Base-by-base conservation (phyloP, 2,329 filamentous ascomycete species). In the Fusarium foetens region DNA sequence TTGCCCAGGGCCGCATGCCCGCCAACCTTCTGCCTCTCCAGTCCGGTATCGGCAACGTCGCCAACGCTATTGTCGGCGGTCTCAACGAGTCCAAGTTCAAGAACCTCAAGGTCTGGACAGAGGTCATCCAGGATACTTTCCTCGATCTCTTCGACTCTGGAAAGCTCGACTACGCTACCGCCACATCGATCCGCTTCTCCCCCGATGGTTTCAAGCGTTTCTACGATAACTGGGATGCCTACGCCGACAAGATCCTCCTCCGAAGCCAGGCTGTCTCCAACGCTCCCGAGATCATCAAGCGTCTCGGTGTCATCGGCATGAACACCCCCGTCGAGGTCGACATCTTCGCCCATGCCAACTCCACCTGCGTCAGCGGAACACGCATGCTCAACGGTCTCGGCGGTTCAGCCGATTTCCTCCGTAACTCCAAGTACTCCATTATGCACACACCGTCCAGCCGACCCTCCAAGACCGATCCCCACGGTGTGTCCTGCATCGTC, bases 281-380 rank as follows among this genome's bases (percentile, higher is more conserved):
- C 87, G 92, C 91, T 6, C 94, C 94, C 66, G 94, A 97, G 83
- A 94, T 97, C 83, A 97, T 97, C 84, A 90, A 93, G 61, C 89
- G 94, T 31, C 86, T 97, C 3, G 94, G 94, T 68, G 91, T 94
- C 74, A 97, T 97, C 76, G 94, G 93, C 80, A 97, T 97, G 94
- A 97, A 97, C 87, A 97, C 94, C 0, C 94, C 94, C 27, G 93
- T 97, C 51, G 94, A 97, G 83, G 94, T 97, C 21, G 94, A 97
- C 83, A 97, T 97, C 78, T 97, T 97, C 84, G 94, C 94, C 5
- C 94, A 97, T 84, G 94, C 94, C 76, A 97, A 97, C 89, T 92
- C 88, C 69, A 97, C 94, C 60, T 95, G 93, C 79, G 94, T 97
- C 27, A 94, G 96, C 90, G 94, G 94, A 72, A 92, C 88, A 69